Base-by-base conservation (phyloP, 2,329 filamentous ascomycete genomes). In the Phyllosticta citrichinensis region DNA sequence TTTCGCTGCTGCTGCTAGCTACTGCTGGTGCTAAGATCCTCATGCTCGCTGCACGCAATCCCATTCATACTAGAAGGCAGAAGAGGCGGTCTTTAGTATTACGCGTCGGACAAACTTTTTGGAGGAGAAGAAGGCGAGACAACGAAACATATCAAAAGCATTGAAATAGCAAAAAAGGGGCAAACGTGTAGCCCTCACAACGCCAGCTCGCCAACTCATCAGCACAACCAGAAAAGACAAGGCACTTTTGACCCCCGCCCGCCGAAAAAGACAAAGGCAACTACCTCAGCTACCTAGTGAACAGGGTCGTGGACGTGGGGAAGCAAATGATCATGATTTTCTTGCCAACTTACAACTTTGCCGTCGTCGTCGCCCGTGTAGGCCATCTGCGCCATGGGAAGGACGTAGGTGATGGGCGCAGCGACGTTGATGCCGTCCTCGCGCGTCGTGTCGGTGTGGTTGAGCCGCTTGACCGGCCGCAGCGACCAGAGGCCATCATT, bases 341-440 rank as follows among this genome's bases (percentile, higher is more conserved):
- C 20, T 27, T 51, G 53, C 47, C 52, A 14, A 61, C 60, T 61
- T 57, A 61, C 60, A 61, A 99, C 93, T 79, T 87, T 82, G 30
- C 94, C 94, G 65, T 91, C 88, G 65, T 97, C 94, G 76, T 97
- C 94, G 2, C 93, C 94, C 0, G 92, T 96, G 74, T 97, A 97
- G 10, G 97, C 86, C 64, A 87, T 82, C 64, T 87, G 86, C 58
- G 89, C 85, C 81, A 92, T 88, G 2, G 93, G 88, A 61, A 89
- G 80, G 58, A 99, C 88, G 70, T 89, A 95, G 47, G 89, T 96
- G 63, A 97, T 92, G 0, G 87, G 86, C 2, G 87, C 86, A 51
- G 67, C 70, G 62, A 77, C 79, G 64, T 81, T 81, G 40, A 73
- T 67, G 69, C 84, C 75, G 70, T 83, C 77, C 80, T 80, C 86